A percentile compares a stretch with the other conserved stretches of the same genome.
These are phyloP conservation scores for Hypoxylon intermedium DNA, from an alignment of 495 filamentous ascomycete species.

Conservation along the genomic window DNA sequence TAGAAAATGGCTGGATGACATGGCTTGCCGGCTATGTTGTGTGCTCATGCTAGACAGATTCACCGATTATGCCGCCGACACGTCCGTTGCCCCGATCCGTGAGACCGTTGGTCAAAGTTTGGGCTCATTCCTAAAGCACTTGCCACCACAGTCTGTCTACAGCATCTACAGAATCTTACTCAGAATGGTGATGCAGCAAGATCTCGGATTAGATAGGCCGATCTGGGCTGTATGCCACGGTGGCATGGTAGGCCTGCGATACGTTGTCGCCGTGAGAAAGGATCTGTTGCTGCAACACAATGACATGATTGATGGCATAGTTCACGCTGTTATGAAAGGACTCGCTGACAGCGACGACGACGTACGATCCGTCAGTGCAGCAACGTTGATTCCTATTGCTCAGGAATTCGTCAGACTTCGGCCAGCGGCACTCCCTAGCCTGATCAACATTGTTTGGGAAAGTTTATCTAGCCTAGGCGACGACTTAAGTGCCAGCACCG, in stretches of 20 bases:
- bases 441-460: slow-evolving; percentile 96
- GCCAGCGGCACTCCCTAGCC: slow-evolving; percentile 71
- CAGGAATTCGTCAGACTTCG: slow-evolving; percentile 89
- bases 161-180: slow-evolving; percentile 81
- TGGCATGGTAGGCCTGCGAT: slow-evolving; percentile 94
- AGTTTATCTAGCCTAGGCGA: slow-evolving; percentile 94
- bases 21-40: slow-evolving; percentile 89
- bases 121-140: slow-evolving; percentile 83
- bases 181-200: slow-evolving; percentile 89
- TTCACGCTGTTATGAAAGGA: slow-evolving; percentile 92
- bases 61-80: slow-evolving; percentile 97
- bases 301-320: slow-evolving; percentile 89
- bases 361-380: slow-evolving; percentile 94
- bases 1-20: slow-evolving; percentile 85
- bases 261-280: slow-evolving; percentile 91
- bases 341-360: slow-evolving; percentile 91
- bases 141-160: slow-evolving; percentile 76
- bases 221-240: slow-evolving; percentile 97
- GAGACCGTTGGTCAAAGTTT: slow-evolving; percentile 97
- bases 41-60: slow-evolving; percentile 98
- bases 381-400: slow-evolving; percentile 93
- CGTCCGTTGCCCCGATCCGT: slow-evolving; percentile 91
- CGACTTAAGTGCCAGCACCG: slow-evolving; percentile 95
- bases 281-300: slow-evolving; percentile 84
- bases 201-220: slow-evolving; percentile 70